A percentile compares a stretch with the other conserved stretches of the same genome.
These are phyloP conservation scores for Ilex aquifolium DNA, from an alignment of 257 asterid genomes.

Conservation along the genomic window DNA sequence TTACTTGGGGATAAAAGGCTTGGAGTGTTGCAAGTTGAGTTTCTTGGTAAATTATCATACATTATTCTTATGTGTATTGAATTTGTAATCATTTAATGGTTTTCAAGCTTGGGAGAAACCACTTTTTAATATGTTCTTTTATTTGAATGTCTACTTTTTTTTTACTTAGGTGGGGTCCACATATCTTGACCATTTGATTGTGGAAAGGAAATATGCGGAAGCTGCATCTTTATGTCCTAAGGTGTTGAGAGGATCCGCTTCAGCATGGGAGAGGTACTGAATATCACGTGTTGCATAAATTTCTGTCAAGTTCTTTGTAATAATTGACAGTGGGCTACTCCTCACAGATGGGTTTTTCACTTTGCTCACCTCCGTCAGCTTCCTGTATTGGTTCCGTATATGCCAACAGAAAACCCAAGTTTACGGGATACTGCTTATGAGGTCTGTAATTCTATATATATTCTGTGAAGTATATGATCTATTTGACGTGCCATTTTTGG, in stretches of 20 bases:
- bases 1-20: too few species aligned
- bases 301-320: constrained; percentile 5
- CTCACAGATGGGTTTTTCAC: constrained; percentile 90
- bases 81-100: too few species aligned
- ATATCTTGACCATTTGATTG: constrained; percentile 94
- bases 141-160: not conserved
- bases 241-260: constrained; percentile 83
- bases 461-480: not conserved
- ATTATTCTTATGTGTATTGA: too few species aligned
- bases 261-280: constrained; percentile 96
- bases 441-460: constrained; percentile 40
- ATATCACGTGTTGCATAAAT: constrained; percentile 5
- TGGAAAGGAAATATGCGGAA: constrained; percentile 90
- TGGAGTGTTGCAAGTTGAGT: too few species aligned
- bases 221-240: constrained; percentile 96
- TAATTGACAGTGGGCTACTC: constrained; percentile 19
- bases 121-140: too few species aligned
- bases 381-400: constrained; percentile 92
- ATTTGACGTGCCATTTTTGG: constrained; percentile 8
- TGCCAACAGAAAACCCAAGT: constrained; percentile 92
- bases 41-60: too few species aligned
- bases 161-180: constrained; percentile 75
- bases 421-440: constrained; percentile 97
- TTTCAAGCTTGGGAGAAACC: too few species aligned
- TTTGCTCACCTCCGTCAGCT: constrained; percentile 99